These are phyloP conservation scores for Fusarium incarnatum DNA, from an alignment of 2,329 filamentous ascomycete genomes.

Conservation along the genomic window DNA sequence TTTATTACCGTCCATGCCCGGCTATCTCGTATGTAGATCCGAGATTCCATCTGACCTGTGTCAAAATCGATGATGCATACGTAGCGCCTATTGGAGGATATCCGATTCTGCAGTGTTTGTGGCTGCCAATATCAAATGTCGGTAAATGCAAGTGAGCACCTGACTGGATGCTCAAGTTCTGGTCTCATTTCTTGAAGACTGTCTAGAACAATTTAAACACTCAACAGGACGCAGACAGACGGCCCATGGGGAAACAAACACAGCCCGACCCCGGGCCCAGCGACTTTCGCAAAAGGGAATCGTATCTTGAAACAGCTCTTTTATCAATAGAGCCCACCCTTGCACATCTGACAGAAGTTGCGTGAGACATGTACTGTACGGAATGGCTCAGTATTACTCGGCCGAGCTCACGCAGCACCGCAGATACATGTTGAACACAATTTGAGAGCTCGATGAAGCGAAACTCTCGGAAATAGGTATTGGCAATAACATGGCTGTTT, in stretches of 20 bases:
- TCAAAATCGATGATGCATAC: slow-evolving; percentile 6
- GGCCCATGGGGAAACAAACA: not conserved
- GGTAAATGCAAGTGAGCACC: not conserved
- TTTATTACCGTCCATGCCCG: slow-evolving; percentile 25
- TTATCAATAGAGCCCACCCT: too few species aligned
- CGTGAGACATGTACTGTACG: not conserved
- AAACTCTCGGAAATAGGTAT: not conserved
- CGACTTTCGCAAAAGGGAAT: not conserved
- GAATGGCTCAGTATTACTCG: not conserved
- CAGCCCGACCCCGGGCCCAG: too few species aligned
- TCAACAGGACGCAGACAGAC: not conserved
- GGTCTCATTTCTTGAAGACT: not conserved
- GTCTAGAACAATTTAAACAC: not conserved
- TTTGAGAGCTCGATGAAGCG: not conserved
- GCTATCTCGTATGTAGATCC: slow-evolving; percentile 33
- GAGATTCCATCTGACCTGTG: slow-evolving; percentile 19
- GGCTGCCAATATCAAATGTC: not conserved
- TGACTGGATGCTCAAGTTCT: not conserved
- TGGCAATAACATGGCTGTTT: not conserved
- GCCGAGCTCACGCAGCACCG: not conserved
- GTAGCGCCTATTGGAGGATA: slow-evolving; percentile 1
- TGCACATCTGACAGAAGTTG: not conserved
- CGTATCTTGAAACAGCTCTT: not conserved
- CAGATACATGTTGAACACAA: not conserved
- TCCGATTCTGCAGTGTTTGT: not conserved